phyloP scores from a whole-genome alignment of 257 asterid species.

The Solanum medicagineum region DNA sequence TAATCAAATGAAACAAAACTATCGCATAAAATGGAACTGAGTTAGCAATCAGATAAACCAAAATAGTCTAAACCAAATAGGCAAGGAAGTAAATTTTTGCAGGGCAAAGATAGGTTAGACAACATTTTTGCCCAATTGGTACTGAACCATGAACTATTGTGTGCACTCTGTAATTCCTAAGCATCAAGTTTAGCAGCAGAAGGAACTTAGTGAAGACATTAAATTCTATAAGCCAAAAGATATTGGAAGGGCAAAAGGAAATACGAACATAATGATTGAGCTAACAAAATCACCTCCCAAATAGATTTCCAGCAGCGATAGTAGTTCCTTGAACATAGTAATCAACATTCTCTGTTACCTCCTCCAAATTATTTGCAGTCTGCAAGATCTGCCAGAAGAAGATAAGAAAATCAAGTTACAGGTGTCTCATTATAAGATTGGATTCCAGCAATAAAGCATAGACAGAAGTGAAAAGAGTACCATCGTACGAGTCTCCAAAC shows the following conservation, averaged over 20 bases:
- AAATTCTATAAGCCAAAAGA: neutral
- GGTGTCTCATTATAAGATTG: neutral
- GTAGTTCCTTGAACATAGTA: conserved; percentile 91
- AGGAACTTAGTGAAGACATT: neutral
- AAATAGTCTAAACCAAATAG: neutral
- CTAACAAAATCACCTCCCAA: conserved; percentile 60
- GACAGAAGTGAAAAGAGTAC: conserved; percentile 22
- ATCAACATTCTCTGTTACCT: conserved; percentile 96
- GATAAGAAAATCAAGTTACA: neutral
- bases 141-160: neutral
- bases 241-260: neutral
- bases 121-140: neutral
- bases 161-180: neutral
- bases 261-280: conserved; percentile 4
- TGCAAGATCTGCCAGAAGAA: conserved; percentile 57
- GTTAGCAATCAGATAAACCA: neutral
- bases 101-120: neutral
- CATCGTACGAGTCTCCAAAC: conserved; percentile 95
- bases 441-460: neutral
- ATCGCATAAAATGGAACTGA: neutral
- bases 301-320: conserved; percentile 92
- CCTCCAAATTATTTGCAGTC: conserved; percentile 95
- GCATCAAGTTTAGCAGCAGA: neutral
- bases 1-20: neutral
- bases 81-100: neutral